A percentile compares a stretch with the other conserved stretches of the same genome.
Evolutionary conservation across 2,329 filamentous ascomycete species (phyloP).

Genomic region (Septoria petroselini): DNA sequence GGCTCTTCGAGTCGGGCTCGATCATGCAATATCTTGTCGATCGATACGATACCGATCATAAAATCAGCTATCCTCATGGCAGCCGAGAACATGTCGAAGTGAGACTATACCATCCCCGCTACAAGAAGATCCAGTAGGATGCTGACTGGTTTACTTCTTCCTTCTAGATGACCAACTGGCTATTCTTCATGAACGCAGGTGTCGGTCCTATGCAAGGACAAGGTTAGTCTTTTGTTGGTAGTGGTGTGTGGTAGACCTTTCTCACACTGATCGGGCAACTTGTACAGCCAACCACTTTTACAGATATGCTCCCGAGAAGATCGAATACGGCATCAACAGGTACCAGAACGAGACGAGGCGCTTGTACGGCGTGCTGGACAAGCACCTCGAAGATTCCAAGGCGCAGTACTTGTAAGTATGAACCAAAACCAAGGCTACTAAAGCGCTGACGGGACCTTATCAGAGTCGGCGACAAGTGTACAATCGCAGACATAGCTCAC

Average conservation of each 20-base stretch:
- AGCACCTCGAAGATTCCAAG: slow-evolving; percentile 57
- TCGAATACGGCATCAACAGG: slow-evolving; percentile 76
- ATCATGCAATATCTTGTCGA: slow-evolving; percentile 83
- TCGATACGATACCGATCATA: slow-evolving; percentile 61
- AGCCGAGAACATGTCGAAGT: slow-evolving; percentile 67
- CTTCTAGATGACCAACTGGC: slow-evolving; percentile 61
- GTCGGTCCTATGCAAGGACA: slow-evolving; percentile 27
- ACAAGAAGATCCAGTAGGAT: background rate
- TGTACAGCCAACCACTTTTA: slow-evolving; percentile 75
- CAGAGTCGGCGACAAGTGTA: slow-evolving; percentile 60
- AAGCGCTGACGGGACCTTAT: no score
- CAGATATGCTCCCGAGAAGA: slow-evolving; percentile 77
- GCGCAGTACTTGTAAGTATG: slow-evolving; percentile 46
- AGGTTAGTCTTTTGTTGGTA: background rate
- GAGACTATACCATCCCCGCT: background rate
- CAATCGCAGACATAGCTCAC: slow-evolving; percentile 70
- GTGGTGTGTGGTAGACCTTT: no score
- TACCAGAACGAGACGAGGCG: slow-evolving; percentile 83
- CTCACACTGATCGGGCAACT: no score
- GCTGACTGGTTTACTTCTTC: slow-evolving; percentile 33
- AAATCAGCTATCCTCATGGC: slow-evolving; percentile 73
- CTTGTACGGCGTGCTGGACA: slow-evolving; percentile 74
- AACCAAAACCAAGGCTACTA: no score
- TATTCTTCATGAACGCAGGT: slow-evolving; percentile 68
- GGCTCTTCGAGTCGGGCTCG: slow-evolving; percentile 77